Conservation (phyloP, 2,329 filamentous ascomycete genomes). For the Diaporthe ilicicola region DNA sequence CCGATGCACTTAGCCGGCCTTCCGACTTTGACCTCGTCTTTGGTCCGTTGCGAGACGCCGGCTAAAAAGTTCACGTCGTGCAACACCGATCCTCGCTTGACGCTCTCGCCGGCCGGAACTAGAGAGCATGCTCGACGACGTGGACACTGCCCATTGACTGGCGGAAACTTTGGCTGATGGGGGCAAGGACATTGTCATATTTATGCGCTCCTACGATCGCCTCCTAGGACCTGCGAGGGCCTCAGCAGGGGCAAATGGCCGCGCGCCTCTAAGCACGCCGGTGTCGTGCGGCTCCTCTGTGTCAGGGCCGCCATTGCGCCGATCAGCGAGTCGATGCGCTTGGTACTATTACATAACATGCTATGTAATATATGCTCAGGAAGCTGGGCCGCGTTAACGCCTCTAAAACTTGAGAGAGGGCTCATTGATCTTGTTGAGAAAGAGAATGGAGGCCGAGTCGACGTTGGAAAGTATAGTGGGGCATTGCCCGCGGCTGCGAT, state of each 20-base stretch:
- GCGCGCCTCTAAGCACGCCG: not conserved
- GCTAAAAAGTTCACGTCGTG: not conserved
- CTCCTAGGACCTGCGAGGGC: slow-evolving; percentile 1
- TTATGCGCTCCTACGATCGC: not conserved
- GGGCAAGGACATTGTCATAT: not conserved
- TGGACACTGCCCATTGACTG: not conserved
- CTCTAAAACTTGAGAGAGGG: not conserved
- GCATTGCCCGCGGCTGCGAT: not conserved
- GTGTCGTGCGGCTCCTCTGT: not conserved
- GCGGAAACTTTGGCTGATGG: not conserved
- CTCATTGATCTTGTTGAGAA: not conserved
- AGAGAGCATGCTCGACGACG: not conserved
- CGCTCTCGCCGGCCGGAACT: not conserved
- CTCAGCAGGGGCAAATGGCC: not conserved
- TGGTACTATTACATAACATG: not conserved
- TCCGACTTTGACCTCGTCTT: not conserved
- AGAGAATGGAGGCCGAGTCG: not conserved
- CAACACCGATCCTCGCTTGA: not conserved
- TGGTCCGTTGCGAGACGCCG: not conserved
- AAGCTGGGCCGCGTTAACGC: not conserved
- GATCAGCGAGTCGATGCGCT: not conserved
- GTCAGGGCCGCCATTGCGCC: not conserved
- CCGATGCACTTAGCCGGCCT: not conserved
- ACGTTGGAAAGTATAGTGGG: not conserved
- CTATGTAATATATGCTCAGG: not conserved